These are phyloP conservation scores for Phialocephala sp. DNA, from an alignment of 2,329 filamentous ascomycete genomes.

Conservation along the genomic window DNA sequence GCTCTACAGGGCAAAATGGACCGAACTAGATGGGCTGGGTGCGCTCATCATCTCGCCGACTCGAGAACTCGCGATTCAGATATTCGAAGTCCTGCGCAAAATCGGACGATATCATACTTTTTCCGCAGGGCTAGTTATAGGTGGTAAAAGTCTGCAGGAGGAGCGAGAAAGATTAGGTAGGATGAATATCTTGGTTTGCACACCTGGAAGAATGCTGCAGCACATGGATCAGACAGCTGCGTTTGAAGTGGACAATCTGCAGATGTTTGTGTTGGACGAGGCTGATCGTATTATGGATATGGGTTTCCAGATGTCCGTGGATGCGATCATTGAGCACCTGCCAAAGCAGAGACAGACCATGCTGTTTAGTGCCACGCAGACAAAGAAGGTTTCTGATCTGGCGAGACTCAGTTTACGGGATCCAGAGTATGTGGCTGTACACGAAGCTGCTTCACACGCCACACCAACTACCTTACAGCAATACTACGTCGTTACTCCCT, in stretches of 20 bases:
- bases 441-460: slow-evolving; percentile 78
- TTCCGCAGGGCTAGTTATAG: slow-evolving; percentile 91
- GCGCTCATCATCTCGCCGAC: slow-evolving; percentile 94
- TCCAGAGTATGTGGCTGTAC: slow-evolving; percentile 93
- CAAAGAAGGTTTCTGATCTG: slow-evolving; percentile 89
- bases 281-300: slow-evolving; percentile 97
- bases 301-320: slow-evolving; percentile 90
- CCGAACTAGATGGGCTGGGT: slow-evolving; percentile 87
- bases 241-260: slow-evolving; percentile 87
- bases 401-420: slow-evolving; percentile 86
- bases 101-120: slow-evolving; percentile 89
- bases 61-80: slow-evolving; percentile 93
- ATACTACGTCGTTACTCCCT: slow-evolving; percentile 84
- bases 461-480: slow-evolving; percentile 88
- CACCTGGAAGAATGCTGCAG: slow-evolving; percentile 92
- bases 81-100: slow-evolving; percentile 91
- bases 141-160: slow-evolving; percentile 87
- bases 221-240: slow-evolving; percentile 93
- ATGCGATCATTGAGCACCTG: slow-evolving; percentile 91
- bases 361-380: slow-evolving; percentile 96
- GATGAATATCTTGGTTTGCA: slow-evolving; percentile 98
- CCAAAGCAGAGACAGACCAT: slow-evolving; percentile 87
- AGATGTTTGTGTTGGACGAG: slow-evolving; percentile 93
- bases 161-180: slow-evolving; percentile 81
- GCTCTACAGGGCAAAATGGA: slow-evolving; percentile 86